phyloP scores from a whole-genome alignment of 164 flowering plant species.

The Macadamia integrifolia region DNA sequence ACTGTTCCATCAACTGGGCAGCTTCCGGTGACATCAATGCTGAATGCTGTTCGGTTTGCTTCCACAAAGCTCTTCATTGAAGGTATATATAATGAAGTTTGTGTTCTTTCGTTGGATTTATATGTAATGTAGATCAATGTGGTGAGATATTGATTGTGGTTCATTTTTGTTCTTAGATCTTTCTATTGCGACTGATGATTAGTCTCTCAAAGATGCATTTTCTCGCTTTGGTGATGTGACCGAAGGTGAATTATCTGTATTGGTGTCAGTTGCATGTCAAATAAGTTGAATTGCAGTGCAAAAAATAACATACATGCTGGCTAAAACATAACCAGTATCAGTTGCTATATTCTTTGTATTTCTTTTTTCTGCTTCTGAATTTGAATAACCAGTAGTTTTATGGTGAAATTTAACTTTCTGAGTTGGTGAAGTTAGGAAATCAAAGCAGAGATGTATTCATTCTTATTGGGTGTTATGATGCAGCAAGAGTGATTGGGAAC shows the following conservation, averaged over 20 bases:
- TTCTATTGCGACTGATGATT: slow-evolving; percentile 67
- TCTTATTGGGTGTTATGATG: slow-evolving; percentile 2
- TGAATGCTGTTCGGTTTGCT: slow-evolving; percentile 55
- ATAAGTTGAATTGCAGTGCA: not conserved
- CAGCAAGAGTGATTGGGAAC: slow-evolving; percentile 74
- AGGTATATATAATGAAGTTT: slow-evolving; percentile 31
- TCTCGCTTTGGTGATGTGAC: slow-evolving; percentile 57
- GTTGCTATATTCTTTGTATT: too few species aligned
- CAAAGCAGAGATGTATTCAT: too few species aligned
- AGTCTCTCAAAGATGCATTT: slow-evolving; percentile 63
- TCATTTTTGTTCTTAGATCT: slow-evolving; percentile 38
- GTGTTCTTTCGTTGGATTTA: not conserved
- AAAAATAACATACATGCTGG: too few species aligned
- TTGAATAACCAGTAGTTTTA: too few species aligned
- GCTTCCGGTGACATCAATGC: slow-evolving; percentile 37
- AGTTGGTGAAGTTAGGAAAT: too few species aligned
- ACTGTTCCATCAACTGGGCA: slow-evolving; percentile 25
- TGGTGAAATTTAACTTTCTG: too few species aligned
- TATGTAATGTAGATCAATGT: not conserved
- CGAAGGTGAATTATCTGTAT: slow-evolving; percentile 43
- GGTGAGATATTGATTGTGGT: not conserved
- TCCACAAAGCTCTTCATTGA: slow-evolving; percentile 74
- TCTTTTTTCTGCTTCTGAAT: too few species aligned
- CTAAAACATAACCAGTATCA: too few species aligned
- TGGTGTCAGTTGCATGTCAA: not conserved